These are phyloP conservation scores for Exophiala aquamarina DNA, from an alignment of 2,329 filamentous ascomycete genomes.

Conservation along the genomic window DNA sequence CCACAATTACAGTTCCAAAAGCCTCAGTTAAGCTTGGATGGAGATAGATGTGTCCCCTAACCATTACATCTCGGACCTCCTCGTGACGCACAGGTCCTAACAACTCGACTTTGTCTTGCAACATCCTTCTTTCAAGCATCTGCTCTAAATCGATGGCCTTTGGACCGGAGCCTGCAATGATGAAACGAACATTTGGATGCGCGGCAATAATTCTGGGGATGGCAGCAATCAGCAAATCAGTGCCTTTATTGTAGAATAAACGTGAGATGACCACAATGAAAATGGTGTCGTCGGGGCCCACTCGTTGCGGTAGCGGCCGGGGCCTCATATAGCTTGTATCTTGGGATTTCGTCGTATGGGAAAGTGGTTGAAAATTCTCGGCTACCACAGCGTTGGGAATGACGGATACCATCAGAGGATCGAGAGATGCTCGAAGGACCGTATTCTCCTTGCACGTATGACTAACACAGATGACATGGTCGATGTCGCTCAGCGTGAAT, in stretches of 20 bases:
- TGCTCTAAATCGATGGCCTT: slow-evolving; percentile 98
- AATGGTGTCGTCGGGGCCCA: slow-evolving; percentile 82
- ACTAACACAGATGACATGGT: slow-evolving; percentile 97
- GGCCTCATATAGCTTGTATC: slow-evolving; percentile 32
- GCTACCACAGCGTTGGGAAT: slow-evolving; percentile 97
- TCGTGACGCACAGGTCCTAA: slow-evolving; percentile 91
- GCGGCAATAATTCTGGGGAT: slow-evolving; percentile 88
- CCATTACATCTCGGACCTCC: slow-evolving; percentile 96
- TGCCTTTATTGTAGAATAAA: slow-evolving; percentile 98
- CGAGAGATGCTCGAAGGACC: slow-evolving; percentile 86
- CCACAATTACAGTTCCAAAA: slow-evolving; percentile 96
- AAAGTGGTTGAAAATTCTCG: slow-evolving; percentile 83
- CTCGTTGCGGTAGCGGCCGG: slow-evolving; percentile 60
- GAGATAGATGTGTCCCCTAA: slow-evolving; percentile 92
- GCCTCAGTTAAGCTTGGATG: slow-evolving; percentile 94
- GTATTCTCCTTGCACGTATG: slow-evolving; percentile 99
- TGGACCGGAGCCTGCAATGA: slow-evolving; percentile 92
- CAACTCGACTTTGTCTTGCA: slow-evolving; percentile 92
- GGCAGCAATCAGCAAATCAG: slow-evolving; percentile 91
- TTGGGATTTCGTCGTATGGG: slow-evolving; percentile 48
- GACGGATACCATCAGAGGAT: slow-evolving; percentile 95
- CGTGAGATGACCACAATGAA: slow-evolving; percentile 97
- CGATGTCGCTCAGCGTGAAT: slow-evolving; percentile 92
- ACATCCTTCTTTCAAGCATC: slow-evolving; percentile 91
- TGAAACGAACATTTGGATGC: slow-evolving; percentile 91